These are phyloP conservation scores for Arxiozyma telluris DNA, from an alignment of 1,139 yeast genomes.

Conservation along the genomic window DNA sequence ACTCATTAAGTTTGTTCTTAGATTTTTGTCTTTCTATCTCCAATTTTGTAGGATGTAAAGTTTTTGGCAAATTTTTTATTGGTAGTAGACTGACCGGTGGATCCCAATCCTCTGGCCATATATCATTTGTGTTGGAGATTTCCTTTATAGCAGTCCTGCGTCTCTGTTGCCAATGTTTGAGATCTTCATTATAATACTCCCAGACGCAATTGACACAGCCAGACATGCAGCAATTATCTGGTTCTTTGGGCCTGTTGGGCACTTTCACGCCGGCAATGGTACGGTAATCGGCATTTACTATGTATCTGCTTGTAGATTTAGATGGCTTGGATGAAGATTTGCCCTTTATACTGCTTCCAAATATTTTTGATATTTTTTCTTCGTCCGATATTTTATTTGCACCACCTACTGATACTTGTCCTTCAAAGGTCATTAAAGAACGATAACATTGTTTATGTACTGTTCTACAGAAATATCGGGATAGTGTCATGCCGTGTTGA, in stretches of 20 bases:
- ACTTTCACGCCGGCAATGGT: slow-evolving; percentile 65
- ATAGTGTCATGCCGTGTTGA: too few relatives aligned
- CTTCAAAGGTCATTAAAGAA: slow-evolving; percentile 36
- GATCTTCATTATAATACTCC: slow-evolving; percentile 84
- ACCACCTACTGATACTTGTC: slow-evolving; percentile 33
- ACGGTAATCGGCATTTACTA: slow-evolving; percentile 32
- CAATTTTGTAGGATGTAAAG: slow-evolving; percentile 19
- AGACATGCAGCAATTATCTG: slow-evolving; percentile 95
- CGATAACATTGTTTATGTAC: background rate
- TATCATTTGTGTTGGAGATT: slow-evolving; percentile 41
- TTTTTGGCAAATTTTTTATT: slow-evolving; percentile 35
- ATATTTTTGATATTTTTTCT: slow-evolving; percentile 42
- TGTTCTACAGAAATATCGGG: background rate
- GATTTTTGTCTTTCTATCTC: slow-evolving; percentile 17
- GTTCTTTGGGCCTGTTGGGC: slow-evolving; percentile 75
- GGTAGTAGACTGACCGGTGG: slow-evolving; percentile 46
- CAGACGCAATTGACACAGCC: slow-evolving; percentile 96
- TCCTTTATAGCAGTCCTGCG: slow-evolving; percentile 54
- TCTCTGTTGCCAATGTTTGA: slow-evolving; percentile 65
- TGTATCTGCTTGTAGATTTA: slow-evolving; percentile 41
- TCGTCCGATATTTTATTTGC: slow-evolving; percentile 36
- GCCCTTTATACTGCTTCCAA: slow-evolving; percentile 53
- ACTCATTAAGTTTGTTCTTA: background rate
- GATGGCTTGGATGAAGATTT: slow-evolving; percentile 33
- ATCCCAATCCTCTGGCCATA: slow-evolving; percentile 78